Evolutionary conservation across 371 early-diverging fungal genomes (phyloP).

Genomic region (Mortierella sp.): DNA sequence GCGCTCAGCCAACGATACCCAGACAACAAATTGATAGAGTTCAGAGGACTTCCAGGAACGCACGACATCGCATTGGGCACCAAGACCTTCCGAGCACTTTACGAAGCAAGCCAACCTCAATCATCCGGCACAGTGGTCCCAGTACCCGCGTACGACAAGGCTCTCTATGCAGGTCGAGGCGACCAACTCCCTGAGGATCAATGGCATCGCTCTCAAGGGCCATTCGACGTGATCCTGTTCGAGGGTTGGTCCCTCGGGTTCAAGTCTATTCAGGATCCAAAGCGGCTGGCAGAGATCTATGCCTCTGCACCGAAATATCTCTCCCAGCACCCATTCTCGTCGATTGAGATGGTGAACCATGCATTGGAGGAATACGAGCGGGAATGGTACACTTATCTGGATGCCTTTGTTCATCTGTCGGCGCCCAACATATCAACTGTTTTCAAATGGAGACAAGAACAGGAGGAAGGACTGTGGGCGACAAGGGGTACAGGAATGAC

Average conservation of each 20-base stretch:
- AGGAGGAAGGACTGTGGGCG: conserved; percentile 77
- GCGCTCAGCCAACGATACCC: conserved; percentile 65
- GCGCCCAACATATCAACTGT: conserved; percentile 73
- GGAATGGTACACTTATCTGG: conserved; percentile 73
- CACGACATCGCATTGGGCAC: conserved; percentile 82
- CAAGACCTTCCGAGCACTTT: conserved; percentile 65
- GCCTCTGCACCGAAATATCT: conserved; percentile 25
- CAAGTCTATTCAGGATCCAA: conserved; percentile 64
- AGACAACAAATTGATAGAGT: conserved; percentile 78
- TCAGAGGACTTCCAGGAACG: conserved; percentile 91
- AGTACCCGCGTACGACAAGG: conserved; percentile 90
- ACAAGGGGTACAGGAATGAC: conserved; percentile 69
- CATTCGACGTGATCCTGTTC: conserved; percentile 86
- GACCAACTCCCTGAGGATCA: conserved; percentile 73
- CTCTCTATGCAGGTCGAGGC: conserved; percentile 80
- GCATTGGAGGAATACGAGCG: conserved; percentile 68
- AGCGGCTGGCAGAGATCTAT: conserved; percentile 53
- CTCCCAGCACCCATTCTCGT: conserved; percentile 27
- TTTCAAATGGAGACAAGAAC: conserved; percentile 90
- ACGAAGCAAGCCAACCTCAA: conserved; percentile 38
- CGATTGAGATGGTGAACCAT: conserved; percentile 59
- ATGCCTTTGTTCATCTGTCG: conserved; percentile 83
- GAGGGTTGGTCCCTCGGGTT: conserved; percentile 98
- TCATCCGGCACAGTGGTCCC: conserved; percentile 25
- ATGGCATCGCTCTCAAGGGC: conserved; percentile 70